A percentile compares a stretch with the other conserved stretches of the same genome.
Conservation (phyloP, 768 basidiomycete genomes). For the Lactarius evosmus region DNA sequence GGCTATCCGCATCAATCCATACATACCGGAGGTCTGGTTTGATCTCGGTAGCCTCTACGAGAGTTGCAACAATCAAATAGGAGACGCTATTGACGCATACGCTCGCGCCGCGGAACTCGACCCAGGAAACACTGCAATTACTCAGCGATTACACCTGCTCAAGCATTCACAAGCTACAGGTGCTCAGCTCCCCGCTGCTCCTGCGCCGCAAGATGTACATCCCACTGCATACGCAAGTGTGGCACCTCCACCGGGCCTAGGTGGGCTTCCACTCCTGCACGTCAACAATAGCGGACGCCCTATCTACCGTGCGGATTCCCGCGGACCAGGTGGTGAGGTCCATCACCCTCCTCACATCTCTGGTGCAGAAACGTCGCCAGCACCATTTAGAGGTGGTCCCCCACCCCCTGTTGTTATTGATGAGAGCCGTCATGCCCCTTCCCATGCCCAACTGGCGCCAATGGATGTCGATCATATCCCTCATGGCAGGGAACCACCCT, state of each 20-base stretch:
- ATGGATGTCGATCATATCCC: conserved; percentile 51
- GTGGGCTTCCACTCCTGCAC: conserved; percentile 65
- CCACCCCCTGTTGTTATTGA: conserved; percentile 80
- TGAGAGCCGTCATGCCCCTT: conserved; percentile 61
- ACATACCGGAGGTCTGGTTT: conserved; percentile 94
- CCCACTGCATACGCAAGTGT: conserved; percentile 90
- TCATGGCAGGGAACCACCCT: conserved; percentile 54
- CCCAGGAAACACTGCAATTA: conserved; percentile 77
- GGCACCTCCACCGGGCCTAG: conserved; percentile 59
- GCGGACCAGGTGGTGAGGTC: conserved; percentile 47
- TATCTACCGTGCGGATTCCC: conserved; percentile 64
- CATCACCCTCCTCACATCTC: conserved; percentile 58
- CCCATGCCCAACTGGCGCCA: conserved; percentile 71
- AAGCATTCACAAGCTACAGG: conserved; percentile 77
- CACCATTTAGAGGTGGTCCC: conserved; percentile 78
- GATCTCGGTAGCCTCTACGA: conserved; percentile 97
- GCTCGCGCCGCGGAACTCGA: conserved; percentile 93
- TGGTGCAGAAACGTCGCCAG: conserved; percentile 52
- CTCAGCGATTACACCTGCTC: conserved; percentile 72
- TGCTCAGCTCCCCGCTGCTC: conserved; percentile 76
- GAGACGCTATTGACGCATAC: conserved; percentile 98
- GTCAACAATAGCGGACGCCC: conserved; percentile 40
- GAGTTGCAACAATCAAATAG: conserved; percentile 98
- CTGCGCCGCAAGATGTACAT: conserved; percentile 93
- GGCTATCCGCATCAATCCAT: conserved; percentile 97